These are phyloP conservation scores for Coprinopsis strossmayeri DNA, from an alignment of 768 basidiomycete genomes.

Conservation along the genomic window DNA sequence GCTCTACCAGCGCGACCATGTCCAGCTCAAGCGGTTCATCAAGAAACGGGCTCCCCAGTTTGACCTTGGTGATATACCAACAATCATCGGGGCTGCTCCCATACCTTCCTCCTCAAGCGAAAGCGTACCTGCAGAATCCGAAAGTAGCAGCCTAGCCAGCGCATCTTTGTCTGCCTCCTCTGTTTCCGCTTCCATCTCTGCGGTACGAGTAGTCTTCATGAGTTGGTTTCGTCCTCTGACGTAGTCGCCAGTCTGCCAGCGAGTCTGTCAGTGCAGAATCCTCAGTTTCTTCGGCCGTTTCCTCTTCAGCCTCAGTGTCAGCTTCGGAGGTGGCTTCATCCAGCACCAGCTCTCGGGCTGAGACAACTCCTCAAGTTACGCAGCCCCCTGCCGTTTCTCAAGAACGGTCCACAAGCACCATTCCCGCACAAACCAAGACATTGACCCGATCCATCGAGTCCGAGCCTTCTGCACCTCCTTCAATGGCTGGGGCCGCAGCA, in stretches of 20 bases:
- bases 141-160: too few relatives aligned
- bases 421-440: constrained; percentile 20
- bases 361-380: neutral
- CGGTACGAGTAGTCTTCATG: too few relatives aligned
- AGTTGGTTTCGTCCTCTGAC: neutral
- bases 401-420: constrained; percentile 15
- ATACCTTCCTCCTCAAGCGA: constrained; percentile 16
- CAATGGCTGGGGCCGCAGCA: constrained; percentile 19
- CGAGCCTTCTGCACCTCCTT: constrained; percentile 22
- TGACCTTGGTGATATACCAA: constrained; percentile 11
- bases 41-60: constrained; percentile 50
- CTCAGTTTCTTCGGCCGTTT: constrained; percentile 13
- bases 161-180: constrained; percentile 10
- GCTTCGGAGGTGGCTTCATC: constrained; percentile 7
- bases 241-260: constrained; percentile 6
- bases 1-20: constrained; percentile 48
- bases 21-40: constrained; percentile 55
- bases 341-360: neutral
- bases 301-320: constrained; percentile 14
- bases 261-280: constrained; percentile 8
- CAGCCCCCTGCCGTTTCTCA: neutral
- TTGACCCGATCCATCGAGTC: constrained; percentile 22
- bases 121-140: neutral
- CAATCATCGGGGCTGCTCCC: constrained; percentile 28
- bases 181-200: constrained; percentile 9